These are phyloP conservation scores for Kluyveromyces marxianus DNA, from an alignment of 1,139 yeast genomes.

Conservation along the genomic window DNA sequence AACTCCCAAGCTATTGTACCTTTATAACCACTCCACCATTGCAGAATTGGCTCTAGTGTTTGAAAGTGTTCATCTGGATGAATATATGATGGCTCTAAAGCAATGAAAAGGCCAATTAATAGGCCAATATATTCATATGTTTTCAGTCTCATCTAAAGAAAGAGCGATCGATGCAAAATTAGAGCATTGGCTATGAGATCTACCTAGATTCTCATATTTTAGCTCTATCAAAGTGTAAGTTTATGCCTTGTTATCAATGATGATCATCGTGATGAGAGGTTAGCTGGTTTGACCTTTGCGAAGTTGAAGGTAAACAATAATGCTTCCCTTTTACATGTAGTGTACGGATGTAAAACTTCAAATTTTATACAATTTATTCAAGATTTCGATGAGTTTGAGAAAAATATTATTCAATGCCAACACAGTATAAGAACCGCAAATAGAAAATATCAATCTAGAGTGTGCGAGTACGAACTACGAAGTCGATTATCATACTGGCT, in stretches of 20 bases:
- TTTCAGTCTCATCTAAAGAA: slow-evolving; percentile 5
- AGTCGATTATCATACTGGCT: too few species aligned
- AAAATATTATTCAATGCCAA: not conserved
- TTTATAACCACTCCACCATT: slow-evolving; percentile 40
- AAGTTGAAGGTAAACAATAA: not conserved
- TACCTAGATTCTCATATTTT: too few species aligned
- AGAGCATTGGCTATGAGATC: too few species aligned
- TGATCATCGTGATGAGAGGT: too few species aligned
- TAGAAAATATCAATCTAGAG: too few species aligned
- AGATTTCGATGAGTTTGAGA: slow-evolving; percentile 1
- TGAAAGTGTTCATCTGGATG: slow-evolving; percentile 99
- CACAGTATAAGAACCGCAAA: too few species aligned
- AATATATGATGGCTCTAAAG: slow-evolving; percentile 71
- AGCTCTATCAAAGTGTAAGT: too few species aligned
- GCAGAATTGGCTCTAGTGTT: slow-evolving; percentile 59
- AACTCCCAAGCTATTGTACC: slow-evolving; percentile 85
- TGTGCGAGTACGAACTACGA: too few species aligned
- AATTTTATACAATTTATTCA: not conserved
- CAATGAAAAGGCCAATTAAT: slow-evolving; percentile 49
- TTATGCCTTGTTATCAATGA: too few species aligned
- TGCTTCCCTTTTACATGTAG: not conserved
- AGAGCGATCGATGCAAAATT: not conserved
- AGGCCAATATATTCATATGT: slow-evolving; percentile 7
- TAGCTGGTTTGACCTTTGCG: too few species aligned
- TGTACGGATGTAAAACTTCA: not conserved